A percentile compares a stretch with the other conserved stretches of the same genome.
Evolutionary conservation across 2,329 filamentous ascomycete species (phyloP).

Genomic region (Pseudogymnoascus destructans): DNA sequence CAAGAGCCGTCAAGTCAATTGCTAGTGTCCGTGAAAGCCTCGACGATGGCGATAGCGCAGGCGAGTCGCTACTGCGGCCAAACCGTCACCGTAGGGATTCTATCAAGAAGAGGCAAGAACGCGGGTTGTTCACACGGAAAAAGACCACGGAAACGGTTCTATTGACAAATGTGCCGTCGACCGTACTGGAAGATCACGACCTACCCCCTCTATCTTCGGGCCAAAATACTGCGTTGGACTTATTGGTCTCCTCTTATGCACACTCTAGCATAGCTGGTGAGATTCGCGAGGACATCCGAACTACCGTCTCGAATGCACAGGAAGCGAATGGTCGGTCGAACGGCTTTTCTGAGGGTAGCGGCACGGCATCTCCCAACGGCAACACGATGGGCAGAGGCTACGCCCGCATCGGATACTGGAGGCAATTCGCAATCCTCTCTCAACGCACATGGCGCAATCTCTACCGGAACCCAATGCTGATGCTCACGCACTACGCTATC

Average conservation of each 20-base stretch:
- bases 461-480: constrained; percentile 93
- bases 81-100: constrained; percentile 64
- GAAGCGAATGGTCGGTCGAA: constrained; percentile 53
- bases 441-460: constrained; percentile 91
- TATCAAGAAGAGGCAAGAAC: constrained; percentile 73
- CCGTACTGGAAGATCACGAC: constrained; percentile 59
- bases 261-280: constrained; percentile 63
- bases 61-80: constrained; percentile 49
- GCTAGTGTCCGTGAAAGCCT: constrained; percentile 66
- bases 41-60: constrained; percentile 49
- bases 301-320: constrained; percentile 50
- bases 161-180: constrained; percentile 35
- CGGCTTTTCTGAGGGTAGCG: constrained; percentile 38
- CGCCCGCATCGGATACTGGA: constrained; percentile 61
- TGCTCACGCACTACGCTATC: constrained; percentile 97
- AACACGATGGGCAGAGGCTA: constrained; percentile 65
- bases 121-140: constrained; percentile 78
- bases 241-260: constrained; percentile 62
- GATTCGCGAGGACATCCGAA: constrained; percentile 66
- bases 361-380: constrained; percentile 29
- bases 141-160: constrained; percentile 52
- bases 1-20: constrained; percentile 78
- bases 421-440: constrained; percentile 83
- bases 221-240: constrained; percentile 63
- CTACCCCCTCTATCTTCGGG: constrained; percentile 44